Base-by-base conservation (phyloP, 306 rosid genomes). In the Trifolium fragiferum region DNA sequence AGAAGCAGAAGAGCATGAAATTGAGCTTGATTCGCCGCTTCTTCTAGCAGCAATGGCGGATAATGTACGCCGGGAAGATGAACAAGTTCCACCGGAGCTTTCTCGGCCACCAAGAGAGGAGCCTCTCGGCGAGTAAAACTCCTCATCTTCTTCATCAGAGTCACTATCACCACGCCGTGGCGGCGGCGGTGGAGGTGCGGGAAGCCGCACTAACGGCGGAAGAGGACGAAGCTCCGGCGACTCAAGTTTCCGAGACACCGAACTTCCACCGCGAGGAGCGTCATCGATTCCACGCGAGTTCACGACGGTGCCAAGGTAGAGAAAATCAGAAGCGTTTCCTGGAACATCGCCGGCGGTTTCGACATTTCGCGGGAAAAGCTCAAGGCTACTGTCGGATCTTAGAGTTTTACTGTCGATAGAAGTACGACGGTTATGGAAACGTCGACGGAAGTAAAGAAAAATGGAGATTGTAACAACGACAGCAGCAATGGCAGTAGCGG, bases 101-200 rank as follows among this genome's bases (percentile, higher is more conserved):
- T 82, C 81, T 1, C 32, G 46, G 4, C 83, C 87, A 12, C 86
- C 89, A 37, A 82, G 68, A 16, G 98, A 81, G 21, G 98, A 93
- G 0, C 97, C 96, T 84, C 86, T 89, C 5, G 98, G 98, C 23
- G 98, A 93, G 85, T 86, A 93, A 70, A 90, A 93, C 82, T 84
- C 89, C 50, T 89, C 96, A 13, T 84, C 90, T 23, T 76, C 98
- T 8, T 93, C 98, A 2, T 89, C 96, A 16, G 54, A 75, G 10
- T 70, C 78, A 21, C 19, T 60, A 0, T 76, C 83, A 0, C 18
- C 43, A 8, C 15, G 44, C 3, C 3, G 1, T 2, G 16, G 55
- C 15, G 61, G 30, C 2, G 49, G 46, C 0, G 69, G 78, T 4
- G 73, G 72, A 3, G 37, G 35, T 5, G 21, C 65, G 6, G 66